Base-by-base conservation (phyloP, 495 filamentous ascomycete genomes). In the Neurospora hispaniola region DNA sequence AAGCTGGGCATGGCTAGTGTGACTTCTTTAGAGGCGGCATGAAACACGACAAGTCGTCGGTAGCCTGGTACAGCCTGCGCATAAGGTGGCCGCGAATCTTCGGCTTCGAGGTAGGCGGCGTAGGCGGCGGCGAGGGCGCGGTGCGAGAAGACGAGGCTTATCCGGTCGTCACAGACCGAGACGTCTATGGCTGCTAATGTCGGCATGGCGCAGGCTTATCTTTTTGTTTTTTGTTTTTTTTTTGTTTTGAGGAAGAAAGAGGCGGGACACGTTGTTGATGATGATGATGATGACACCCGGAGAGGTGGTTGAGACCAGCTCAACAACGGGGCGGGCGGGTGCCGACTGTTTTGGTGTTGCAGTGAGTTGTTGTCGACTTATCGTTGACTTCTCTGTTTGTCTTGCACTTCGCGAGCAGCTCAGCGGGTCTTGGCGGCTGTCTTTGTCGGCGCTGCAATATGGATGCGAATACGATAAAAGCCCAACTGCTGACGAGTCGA, bases 101-200 rank as follows among this genome's bases (percentile, higher is more conserved):
- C 73, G 42, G 73, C 71, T 38, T 74, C 71, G 59, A 80, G 75
- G 72, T 79, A 79, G 31, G 75, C 71, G 35, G 76, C 78, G 70
- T 79, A 80, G 44, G 78, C 76, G 2, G 72, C 71, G 39, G 79
- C 79, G 16, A 79, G 74, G 73, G 79, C 76, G 23, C 78, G 74
- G 74, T 80, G 76, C 4, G 79, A 80, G 42, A 80, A 80, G 72
- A 75, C 73, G 38, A 80, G 76, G 71, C 73, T 73, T 73, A 80
- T 72, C 43, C 74, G 76, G 75, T 73, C 69, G 74, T 79, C 78
- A 10, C 70, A 72, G 44, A 80, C 79, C 9, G 75, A 80, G 46
- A 78, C 76, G 73, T 80, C 79, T 71, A 80, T 73, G 69, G 79
- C 73, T 46, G 78, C 76, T 39, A 80, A 75, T 44, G 73, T 78